phyloP scores from a whole-genome alignment of 2,329 filamentous ascomycete genomes.

The Eurotiales sp. region DNA sequence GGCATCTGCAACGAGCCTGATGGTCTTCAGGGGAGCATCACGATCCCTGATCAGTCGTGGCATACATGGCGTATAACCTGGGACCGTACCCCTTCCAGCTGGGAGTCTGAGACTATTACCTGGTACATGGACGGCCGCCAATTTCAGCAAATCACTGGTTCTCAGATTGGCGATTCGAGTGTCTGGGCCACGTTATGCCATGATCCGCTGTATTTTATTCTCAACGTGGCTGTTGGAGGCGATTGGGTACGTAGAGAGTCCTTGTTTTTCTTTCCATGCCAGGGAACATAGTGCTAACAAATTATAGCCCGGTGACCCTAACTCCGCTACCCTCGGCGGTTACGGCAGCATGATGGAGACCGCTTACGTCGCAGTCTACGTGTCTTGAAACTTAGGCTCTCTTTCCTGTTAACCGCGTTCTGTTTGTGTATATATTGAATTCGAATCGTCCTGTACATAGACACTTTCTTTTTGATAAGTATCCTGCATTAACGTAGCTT shows the following conservation, averaged over 20 bases:
- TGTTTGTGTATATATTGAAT: too few relatives aligned
- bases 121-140: constrained; percentile 15
- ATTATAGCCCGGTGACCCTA: constrained; percentile 12
- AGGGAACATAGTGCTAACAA: too few relatives aligned
- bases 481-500: too few relatives aligned
- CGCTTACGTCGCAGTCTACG: constrained; percentile 11
- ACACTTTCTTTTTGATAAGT: too few relatives aligned
- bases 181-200: constrained; percentile 12
- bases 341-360: constrained; percentile 14
- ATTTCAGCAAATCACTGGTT: constrained; percentile 10
- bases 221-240: constrained; percentile 14
- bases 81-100: constrained; percentile 9
- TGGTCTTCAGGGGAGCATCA: constrained; percentile 2
- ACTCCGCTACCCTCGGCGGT: constrained; percentile 8
- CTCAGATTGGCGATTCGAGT: constrained; percentile 4
- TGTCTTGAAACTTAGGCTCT: constrained; percentile 2
- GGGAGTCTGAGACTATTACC: constrained; percentile 13
- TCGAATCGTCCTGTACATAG: too few relatives aligned
- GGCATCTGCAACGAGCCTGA: constrained; percentile 14
- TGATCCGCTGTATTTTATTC: constrained; percentile 13
- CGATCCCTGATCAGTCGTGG: constrained; percentile 13
- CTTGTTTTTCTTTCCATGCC: not conserved
- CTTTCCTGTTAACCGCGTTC: too few relatives aligned
- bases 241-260: constrained; percentile 7
- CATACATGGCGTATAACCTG: constrained; percentile 14